A percentile compares a stretch with the other conserved stretches of the same genome.
Evolutionary conservation across 2,329 filamentous ascomycete genomes (phyloP).

Genomic region (Diaporthe caulivora): DNA sequence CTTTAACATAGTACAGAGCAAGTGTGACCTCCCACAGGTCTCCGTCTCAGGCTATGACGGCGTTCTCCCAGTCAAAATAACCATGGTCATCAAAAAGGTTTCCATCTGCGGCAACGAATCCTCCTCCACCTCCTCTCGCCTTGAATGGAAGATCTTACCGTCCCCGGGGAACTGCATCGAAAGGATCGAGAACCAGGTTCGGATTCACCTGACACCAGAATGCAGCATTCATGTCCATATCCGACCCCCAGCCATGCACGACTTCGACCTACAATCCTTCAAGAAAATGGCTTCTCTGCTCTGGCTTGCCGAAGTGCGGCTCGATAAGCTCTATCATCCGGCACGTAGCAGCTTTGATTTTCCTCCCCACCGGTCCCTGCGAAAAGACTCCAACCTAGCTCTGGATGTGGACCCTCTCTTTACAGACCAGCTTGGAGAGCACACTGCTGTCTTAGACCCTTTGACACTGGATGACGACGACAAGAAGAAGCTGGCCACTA

Average conservation of each 20-base stretch:
- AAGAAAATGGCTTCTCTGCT: background rate
- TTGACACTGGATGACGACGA: background rate
- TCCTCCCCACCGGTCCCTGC: background rate
- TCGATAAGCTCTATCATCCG: constrained; percentile 4
- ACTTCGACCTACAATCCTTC: background rate
- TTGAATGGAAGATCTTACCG: background rate
- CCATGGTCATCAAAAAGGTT: background rate
- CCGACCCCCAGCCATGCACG: background rate
- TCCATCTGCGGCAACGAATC: background rate
- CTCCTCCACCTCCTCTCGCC: background rate
- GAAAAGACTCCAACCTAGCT: background rate
- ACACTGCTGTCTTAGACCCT: background rate
- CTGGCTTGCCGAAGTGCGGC: background rate
- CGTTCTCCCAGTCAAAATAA: background rate
- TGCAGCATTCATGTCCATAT: constrained; percentile 1
- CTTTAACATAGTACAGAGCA: background rate
- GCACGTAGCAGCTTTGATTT: background rate
- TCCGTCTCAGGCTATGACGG: background rate
- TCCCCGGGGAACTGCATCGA: background rate
- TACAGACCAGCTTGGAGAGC: too few species aligned
- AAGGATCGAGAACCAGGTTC: background rate
- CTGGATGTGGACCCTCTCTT: too few species aligned
- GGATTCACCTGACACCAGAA: background rate
- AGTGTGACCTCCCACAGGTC: background rate
- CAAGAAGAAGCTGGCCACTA: background rate